A percentile compares a stretch with the other conserved stretches of the same genome.
phyloP scores from a whole-genome alignment of 2,329 filamentous ascomycete genomes.

The Cyclaneusma minus region DNA sequence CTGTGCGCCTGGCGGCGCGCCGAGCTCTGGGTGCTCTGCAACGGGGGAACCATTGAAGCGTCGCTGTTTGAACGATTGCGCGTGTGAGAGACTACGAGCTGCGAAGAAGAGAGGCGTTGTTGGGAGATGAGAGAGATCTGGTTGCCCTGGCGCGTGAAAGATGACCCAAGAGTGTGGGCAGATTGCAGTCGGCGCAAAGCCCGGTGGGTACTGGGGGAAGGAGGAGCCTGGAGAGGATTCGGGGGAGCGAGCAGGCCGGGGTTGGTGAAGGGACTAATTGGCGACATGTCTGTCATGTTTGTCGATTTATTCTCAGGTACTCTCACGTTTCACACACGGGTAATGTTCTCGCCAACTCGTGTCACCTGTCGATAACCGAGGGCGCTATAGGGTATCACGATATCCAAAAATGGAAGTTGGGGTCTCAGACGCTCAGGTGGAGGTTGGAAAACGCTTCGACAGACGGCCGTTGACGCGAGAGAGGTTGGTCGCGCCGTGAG shows the following conservation, averaged over 20 bases:
- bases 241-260: conserved; percentile 14
- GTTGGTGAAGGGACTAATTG: too few relatives aligned
- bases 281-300: too few relatives aligned
- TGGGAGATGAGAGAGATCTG: conserved; percentile 45
- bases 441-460: too few relatives aligned
- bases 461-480: too few relatives aligned
- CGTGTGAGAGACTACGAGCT: conserved; percentile 20
- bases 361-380: too few relatives aligned
- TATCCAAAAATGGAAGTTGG: too few relatives aligned
- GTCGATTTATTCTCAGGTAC: too few relatives aligned
- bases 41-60: conserved; percentile 29
- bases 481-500: too few relatives aligned
- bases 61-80: conserved; percentile 61
- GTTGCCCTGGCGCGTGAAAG: conserved; percentile 25
- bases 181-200: conserved; percentile 61
- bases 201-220: conserved; percentile 50
- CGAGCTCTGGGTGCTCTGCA: conserved; percentile 16
- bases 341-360: too few relatives aligned
- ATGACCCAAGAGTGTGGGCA: conserved; percentile 51
- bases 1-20: conserved; percentile 27
- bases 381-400: too few relatives aligned
- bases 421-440: too few relatives aligned
- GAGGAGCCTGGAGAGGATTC: conserved; percentile 32
- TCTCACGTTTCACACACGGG: too few relatives aligned
- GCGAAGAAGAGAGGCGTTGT: conserved; percentile 35